Conservation (phyloP, 2,329 filamentous ascomycete species). For the Neofusicoccum ribis region DNA sequence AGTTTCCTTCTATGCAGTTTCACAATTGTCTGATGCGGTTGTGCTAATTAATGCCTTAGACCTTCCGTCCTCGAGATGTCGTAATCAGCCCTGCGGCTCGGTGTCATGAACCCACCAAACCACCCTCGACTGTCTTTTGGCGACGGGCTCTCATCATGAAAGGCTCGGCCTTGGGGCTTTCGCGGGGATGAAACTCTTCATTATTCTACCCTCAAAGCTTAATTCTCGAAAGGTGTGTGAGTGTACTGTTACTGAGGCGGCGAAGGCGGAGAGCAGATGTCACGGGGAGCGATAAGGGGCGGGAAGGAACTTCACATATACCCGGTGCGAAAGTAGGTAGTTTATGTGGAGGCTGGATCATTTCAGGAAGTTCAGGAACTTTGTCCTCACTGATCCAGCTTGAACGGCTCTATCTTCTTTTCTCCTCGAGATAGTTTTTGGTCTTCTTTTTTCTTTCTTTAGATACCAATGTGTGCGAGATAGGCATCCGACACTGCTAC, state of each 20-base stretch:
- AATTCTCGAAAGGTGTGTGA: neutral
- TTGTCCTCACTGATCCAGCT: neutral
- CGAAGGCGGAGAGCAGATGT: neutral
- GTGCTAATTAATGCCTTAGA: neutral
- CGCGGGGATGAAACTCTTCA: neutral
- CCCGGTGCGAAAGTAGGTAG: neutral
- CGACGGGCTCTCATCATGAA: neutral
- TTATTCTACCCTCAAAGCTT: neutral
- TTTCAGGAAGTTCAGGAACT: neutral
- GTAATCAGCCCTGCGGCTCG: neutral
- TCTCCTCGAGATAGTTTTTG: neutral
- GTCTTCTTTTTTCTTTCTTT: neutral
- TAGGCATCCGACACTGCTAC: no score
- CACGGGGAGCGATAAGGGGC: no score
- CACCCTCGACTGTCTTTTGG: neutral
- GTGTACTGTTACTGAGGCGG: neutral
- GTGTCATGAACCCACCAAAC: neutral
- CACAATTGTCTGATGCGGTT: neutral
- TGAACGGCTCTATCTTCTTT: neutral
- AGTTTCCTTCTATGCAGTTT: conserved; percentile 13
- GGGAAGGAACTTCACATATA: neutral
- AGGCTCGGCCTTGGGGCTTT: neutral
- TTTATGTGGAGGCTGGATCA: neutral
- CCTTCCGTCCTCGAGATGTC: conserved; percentile 14
- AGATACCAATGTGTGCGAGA: neutral